Evolutionary conservation across 2,329 filamentous ascomycete genomes (phyloP).

Genomic region (Scedosporium minutisporum): DNA sequence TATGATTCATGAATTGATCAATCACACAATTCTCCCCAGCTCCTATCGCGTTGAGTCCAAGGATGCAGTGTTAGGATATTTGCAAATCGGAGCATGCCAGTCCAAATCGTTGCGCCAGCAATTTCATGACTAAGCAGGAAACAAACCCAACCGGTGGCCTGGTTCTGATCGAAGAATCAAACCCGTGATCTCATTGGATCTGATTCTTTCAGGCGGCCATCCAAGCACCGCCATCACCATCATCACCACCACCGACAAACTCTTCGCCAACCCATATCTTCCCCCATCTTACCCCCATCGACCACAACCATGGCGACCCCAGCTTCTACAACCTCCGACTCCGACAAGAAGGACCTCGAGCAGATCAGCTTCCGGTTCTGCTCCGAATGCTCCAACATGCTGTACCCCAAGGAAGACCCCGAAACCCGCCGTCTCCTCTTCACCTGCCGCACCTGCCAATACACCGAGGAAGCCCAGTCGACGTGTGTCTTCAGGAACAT

Average conservation of each 20-base stretch:
- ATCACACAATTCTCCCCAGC: too few species aligned
- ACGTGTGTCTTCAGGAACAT: conserved; percentile 94
- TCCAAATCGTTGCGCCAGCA: too few species aligned
- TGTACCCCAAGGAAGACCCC: conserved; percentile 93
- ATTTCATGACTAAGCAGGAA: neutral
- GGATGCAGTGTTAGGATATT: too few species aligned
- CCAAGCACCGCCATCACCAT: neutral
- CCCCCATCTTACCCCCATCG: neutral
- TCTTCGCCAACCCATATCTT: neutral
- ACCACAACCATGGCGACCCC: conserved; percentile 44
- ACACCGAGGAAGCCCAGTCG: conserved; percentile 75
- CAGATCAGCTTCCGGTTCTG: conserved; percentile 97
- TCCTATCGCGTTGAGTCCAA: too few species aligned
- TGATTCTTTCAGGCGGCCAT: too few species aligned
- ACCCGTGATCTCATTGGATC: too few species aligned
- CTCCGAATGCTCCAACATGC: conserved; percentile 96
- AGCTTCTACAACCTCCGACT: conserved; percentile 21
- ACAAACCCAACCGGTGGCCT: neutral
- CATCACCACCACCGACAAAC: neutral
- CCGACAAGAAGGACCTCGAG: conserved; percentile 44
- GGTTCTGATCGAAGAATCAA: too few species aligned
- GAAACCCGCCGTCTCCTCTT: conserved; percentile 79
- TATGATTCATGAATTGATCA: too few species aligned
- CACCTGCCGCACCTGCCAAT: conserved; percentile 91
- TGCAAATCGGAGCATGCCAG: too few species aligned